A percentile compares a stretch with the other conserved stretches of the same genome.
Conservation (phyloP, 768 basidiomycete genomes). For the Naganishia friedmannii region DNA sequence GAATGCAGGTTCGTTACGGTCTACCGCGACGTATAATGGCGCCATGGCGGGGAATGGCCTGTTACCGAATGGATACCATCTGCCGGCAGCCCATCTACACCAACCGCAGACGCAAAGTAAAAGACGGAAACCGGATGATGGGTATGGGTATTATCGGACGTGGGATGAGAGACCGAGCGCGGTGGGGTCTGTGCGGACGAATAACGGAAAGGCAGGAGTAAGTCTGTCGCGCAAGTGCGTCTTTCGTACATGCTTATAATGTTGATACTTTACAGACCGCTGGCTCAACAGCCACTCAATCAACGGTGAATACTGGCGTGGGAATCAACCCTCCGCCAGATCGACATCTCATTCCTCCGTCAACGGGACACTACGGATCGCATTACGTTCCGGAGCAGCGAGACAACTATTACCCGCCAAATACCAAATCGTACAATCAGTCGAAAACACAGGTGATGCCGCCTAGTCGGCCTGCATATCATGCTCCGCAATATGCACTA, state of each 20-base stretch:
- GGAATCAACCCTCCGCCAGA: not conserved
- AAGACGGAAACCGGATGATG: slow-evolving; percentile 20
- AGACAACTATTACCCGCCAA: slow-evolving; percentile 24
- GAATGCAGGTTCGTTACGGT: slow-evolving; percentile 15
- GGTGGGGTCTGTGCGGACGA: slow-evolving; percentile 5
- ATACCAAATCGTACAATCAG: slow-evolving; percentile 10
- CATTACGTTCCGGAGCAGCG: slow-evolving; percentile 5
- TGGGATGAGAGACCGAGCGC: slow-evolving; percentile 21
- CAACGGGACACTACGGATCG: not conserved
- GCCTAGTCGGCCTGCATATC: slow-evolving; percentile 14
- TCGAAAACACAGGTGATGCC: slow-evolving; percentile 3
- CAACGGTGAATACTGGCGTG: slow-evolving; percentile 19
- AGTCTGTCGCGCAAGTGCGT: not conserved
- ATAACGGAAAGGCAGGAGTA: slow-evolving; percentile 21
- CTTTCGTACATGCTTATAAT: not conserved
- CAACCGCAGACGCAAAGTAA: not conserved
- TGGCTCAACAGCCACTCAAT: slow-evolving; percentile 29
- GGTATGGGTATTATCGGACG: slow-evolving; percentile 14
- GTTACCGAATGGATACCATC: slow-evolving; percentile 15
- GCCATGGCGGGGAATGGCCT: slow-evolving; percentile 4
- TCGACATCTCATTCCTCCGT: not conserved
- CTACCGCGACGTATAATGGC: slow-evolving; percentile 20
- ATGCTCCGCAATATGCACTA: slow-evolving; percentile 13
- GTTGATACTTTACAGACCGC: not conserved
- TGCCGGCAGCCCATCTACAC: not conserved